A percentile compares a stretch with the other conserved stretches of the same genome.
These are phyloP conservation scores for Raddia guianensis DNA, from an alignment of 176 grass and related monocot genomes.

Conservation along the genomic window DNA sequence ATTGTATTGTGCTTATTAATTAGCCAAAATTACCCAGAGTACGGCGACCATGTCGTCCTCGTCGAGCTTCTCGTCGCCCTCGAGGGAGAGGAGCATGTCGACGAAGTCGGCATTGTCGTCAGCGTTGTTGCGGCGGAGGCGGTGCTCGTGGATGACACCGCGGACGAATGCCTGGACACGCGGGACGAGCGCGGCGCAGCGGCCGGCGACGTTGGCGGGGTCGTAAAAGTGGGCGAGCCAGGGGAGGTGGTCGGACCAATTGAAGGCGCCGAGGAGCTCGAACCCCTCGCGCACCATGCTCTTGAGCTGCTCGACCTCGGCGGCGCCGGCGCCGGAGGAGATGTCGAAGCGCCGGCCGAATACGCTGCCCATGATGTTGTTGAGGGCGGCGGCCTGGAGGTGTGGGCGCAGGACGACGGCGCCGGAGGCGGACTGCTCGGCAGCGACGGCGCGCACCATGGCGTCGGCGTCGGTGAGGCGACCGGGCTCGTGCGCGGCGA, in stretches of 20 bases:
- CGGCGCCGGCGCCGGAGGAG: not conserved
- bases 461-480: conserved; percentile 52
- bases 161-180: conserved; percentile 60
- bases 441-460: conserved; percentile 47
- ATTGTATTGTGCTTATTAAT: too few species aligned
- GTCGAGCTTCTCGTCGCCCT: conserved; percentile 62
- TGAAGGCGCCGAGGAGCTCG: conserved; percentile 79
- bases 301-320: conserved; percentile 60
- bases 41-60: conserved; percentile 78
- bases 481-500: conserved; percentile 63
- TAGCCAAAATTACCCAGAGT: conserved; percentile 90
- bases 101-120: conserved; percentile 60
- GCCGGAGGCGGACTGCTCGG: conserved; percentile 39
- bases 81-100: conserved; percentile 70
- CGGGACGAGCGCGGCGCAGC: conserved; percentile 61
- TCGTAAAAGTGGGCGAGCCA: conserved; percentile 67
- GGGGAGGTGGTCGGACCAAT: conserved; percentile 82
- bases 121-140: not conserved
- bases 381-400: conserved; percentile 68
- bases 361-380: conserved; percentile 89
- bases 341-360: conserved; percentile 65
- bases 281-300: conserved; percentile 79
- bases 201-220: conserved; percentile 45
- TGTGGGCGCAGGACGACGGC: conserved; percentile 55
- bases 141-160: conserved; percentile 63